Conservation (phyloP, 352 stramenopile genomes). For the Phytophthora ohioensis region DNA sequence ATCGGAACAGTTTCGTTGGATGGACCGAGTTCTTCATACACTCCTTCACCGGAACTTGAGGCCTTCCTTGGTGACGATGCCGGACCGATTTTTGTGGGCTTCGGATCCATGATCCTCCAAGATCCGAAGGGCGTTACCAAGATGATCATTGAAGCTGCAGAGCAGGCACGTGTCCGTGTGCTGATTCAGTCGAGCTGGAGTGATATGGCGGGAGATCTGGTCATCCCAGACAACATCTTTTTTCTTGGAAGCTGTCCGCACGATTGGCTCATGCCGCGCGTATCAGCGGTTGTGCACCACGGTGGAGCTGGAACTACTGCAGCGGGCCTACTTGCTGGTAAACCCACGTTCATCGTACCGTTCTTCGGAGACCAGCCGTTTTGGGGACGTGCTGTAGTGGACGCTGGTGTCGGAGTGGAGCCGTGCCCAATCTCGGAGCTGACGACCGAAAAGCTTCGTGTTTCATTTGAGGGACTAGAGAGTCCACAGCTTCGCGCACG, state of each 20-base stretch:
- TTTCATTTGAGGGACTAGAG: slow-evolving; percentile 81
- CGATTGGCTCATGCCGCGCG: slow-evolving; percentile 92
- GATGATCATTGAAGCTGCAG: slow-evolving; percentile 89
- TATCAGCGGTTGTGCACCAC: slow-evolving; percentile 88
- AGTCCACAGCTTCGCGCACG: slow-evolving; percentile 55
- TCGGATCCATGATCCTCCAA: slow-evolving; percentile 94
- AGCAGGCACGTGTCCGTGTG: slow-evolving; percentile 71
- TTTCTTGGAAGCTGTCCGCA: slow-evolving; percentile 83
- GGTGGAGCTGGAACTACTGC: slow-evolving; percentile 92
- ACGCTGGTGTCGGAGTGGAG: slow-evolving; percentile 84
- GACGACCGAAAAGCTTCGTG: slow-evolving; percentile 79
- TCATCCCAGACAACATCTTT: slow-evolving; percentile 64
- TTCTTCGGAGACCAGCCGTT: slow-evolving; percentile 97
- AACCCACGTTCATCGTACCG: slow-evolving; percentile 94
- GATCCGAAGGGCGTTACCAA: slow-evolving; percentile 72
- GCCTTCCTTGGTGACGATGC: slow-evolving; percentile 69
- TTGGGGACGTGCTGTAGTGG: slow-evolving; percentile 91
- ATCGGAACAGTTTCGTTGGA: slow-evolving; percentile 84
- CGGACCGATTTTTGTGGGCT: slow-evolving; percentile 94
- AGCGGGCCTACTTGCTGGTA: slow-evolving; percentile 88
- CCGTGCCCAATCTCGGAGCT: slow-evolving; percentile 87
- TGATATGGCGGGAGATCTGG: slow-evolving; percentile 65
- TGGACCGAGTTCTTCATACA: slow-evolving; percentile 52
- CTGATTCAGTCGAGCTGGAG: slow-evolving; percentile 93
- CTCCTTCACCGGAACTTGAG: slow-evolving; percentile 60